phyloP scores from a whole-genome alignment of 1,284 basidiomycete species.

The Moesziomyces aphidis region DNA sequence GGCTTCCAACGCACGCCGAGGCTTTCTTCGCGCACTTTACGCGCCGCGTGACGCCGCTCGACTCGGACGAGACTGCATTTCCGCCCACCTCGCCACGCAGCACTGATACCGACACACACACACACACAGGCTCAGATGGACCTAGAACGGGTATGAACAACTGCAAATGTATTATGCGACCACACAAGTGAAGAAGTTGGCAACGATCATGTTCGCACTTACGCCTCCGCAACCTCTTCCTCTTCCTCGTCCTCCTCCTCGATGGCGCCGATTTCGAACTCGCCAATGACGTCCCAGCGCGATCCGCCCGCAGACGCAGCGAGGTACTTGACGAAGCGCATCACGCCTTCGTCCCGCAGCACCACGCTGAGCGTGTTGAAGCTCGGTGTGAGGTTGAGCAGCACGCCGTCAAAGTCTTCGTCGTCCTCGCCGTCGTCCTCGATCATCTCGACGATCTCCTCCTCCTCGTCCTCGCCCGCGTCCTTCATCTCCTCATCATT shows the following conservation, averaged over 20 bases:
- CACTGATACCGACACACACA: background rate
- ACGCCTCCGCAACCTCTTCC: conserved; percentile 17
- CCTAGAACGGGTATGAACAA: background rate
- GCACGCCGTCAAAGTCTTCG: conserved; percentile 79
- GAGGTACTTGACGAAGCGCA: conserved; percentile 71
- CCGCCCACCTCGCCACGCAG: too few species aligned
- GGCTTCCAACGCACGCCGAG: background rate
- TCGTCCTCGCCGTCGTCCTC: conserved; percentile 70
- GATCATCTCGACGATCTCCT: conserved; percentile 62
- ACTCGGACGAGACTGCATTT: background rate
- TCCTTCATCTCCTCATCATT: conserved; percentile 47
- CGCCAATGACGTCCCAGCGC: conserved; percentile 65
- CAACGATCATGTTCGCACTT: background rate
- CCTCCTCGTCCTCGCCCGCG: conserved; percentile 69
- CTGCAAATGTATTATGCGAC: background rate
- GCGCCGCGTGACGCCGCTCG: background rate
- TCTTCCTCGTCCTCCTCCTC: conserved; percentile 60
- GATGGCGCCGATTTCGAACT: conserved; percentile 61
- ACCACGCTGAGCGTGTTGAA: conserved; percentile 93
- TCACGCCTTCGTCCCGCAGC: conserved; percentile 89
- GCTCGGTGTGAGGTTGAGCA: conserved; percentile 87
- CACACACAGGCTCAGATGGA: background rate
- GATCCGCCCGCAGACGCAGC: conserved; percentile 61
- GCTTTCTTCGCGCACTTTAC: background rate
- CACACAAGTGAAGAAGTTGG: too few species aligned